Evolutionary conservation across 2,329 filamentous ascomycete genomes (phyloP).

Genomic region (Sporothrix schenckii): DNA sequence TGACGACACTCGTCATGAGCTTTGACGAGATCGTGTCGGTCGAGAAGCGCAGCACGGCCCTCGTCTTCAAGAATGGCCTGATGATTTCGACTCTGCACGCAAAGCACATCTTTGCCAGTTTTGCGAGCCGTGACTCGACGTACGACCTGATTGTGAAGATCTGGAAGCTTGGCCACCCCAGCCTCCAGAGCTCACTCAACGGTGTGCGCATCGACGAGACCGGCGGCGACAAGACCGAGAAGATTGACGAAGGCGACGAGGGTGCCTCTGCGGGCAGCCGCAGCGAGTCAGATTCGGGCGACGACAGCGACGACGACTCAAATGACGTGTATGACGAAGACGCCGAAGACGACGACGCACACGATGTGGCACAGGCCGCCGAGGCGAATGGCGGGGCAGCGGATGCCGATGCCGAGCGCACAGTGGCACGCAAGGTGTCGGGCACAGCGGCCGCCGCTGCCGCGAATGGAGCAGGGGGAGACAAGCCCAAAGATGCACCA

Average conservation of each 20-base stretch:
- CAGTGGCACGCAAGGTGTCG: constrained; percentile 72
- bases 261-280: constrained; percentile 49
- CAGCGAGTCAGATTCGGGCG: constrained; percentile 61
- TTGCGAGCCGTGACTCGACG: constrained; percentile 90
- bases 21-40: constrained; percentile 98
- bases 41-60: constrained; percentile 92
- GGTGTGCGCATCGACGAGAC: constrained; percentile 80
- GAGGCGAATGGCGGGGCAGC: constrained; percentile 50
- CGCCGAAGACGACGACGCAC: constrained; percentile 68
- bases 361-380: constrained; percentile 44
- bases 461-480: constrained; percentile 50
- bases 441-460: constrained; percentile 46
- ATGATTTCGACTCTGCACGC: constrained; percentile 96
- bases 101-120: constrained; percentile 93
- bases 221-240: constrained; percentile 89
- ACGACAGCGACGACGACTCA: constrained; percentile 70
- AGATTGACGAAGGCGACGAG: constrained; percentile 65
- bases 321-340: constrained; percentile 80
- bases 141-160: constrained; percentile 98
- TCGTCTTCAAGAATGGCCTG: constrained; percentile 95
- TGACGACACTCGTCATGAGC: constrained; percentile 94
- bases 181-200: constrained; percentile 86
- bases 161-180: constrained; percentile 95
- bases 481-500: constrained; percentile 54
- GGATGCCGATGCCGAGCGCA: constrained; percentile 58